Evolutionary conservation across 352 stramenopile species (phyloP), one percentile per base, ranked within the genome.

Genomic region (Pythium sukuiense): DNA sequence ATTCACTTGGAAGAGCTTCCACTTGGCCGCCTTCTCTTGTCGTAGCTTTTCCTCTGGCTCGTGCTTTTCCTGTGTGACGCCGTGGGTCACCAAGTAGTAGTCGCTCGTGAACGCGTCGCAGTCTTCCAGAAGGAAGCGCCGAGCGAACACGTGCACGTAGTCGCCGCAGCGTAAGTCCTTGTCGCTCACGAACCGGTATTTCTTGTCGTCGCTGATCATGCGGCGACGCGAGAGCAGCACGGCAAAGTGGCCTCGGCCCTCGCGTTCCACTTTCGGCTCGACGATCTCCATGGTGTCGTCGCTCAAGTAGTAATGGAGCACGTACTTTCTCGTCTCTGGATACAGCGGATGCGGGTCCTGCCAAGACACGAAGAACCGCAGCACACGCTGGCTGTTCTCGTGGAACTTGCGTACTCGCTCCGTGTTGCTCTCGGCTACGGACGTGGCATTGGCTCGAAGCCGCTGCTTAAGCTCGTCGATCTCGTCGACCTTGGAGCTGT

Each of bases 261-360:
- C 77, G 13, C 88, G 73, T 20, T 79, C 75, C 11, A 82, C 41
- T 27, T 87, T 70, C 7, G 79, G 74, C 75, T 98, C 92, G 18
- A 95, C 75, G 2, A 98, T 74, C 72, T 98, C 92, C 7, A 98
- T 65, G 16, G 89, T 97, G 64, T 98, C 92, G 75, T 98, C 92
- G 27, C 77, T 73, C 55, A 98, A 62, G 70, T 97, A 98, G 72
- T 97, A 98, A 70, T 97, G 89, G 26, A 98, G 64, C 26, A 96
- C 82, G 69, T 96, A 98, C 41, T 80, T 74, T 18, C 87, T 77
- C 65, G 81, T 96, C 54, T 96, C 90, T 16, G 93, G 90, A 61
- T 97, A 96, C 55, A 97, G 72, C 24, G 87, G 85, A 52, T 98
- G 87, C 29, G 77, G 76, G 64, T 98, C 95, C n/a, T 90, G 83